phyloP scores from a whole-genome alignment of 192 early-diverging fungal species.

The Jimgerdemannia flammicorona region DNA sequence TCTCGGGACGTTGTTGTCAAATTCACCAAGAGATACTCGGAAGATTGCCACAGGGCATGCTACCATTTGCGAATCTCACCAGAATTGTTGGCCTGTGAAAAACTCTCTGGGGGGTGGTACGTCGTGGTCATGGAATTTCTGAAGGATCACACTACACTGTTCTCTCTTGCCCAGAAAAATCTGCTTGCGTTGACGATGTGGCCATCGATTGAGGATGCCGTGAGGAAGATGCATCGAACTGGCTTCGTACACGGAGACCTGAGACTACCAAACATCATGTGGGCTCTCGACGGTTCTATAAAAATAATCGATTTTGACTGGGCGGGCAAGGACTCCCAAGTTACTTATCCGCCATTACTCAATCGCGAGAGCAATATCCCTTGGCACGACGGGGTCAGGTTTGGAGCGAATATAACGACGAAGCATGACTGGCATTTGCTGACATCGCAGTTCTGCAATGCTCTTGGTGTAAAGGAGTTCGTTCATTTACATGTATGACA shows the following conservation, averaged over 20 bases:
- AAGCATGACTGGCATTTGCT: background rate
- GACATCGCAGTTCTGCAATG: too few species aligned
- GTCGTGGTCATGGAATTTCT: background rate
- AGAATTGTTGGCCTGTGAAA: background rate
- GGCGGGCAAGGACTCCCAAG: background rate
- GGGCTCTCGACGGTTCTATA: background rate
- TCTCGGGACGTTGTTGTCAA: constrained; percentile 3
- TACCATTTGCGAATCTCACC: background rate
- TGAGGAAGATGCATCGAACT: background rate
- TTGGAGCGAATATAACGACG: background rate
- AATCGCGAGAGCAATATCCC: background rate
- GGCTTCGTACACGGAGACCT: background rate
- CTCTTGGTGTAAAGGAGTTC: too few species aligned
- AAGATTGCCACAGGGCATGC: background rate
- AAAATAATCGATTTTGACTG: background rate
- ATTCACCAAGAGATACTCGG: constrained; percentile 7
- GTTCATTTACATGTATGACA: too few species aligned
- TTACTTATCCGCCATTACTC: background rate
- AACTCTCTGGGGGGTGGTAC: background rate
- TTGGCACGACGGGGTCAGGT: background rate
- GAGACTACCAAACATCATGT: background rate
- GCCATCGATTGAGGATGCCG: background rate
- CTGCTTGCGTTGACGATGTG: background rate
- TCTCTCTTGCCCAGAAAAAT: background rate
- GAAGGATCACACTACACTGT: background rate